phyloP scores from a whole-genome alignment of 352 stramenopile species.

The Phytophthora ohioensis region DNA sequence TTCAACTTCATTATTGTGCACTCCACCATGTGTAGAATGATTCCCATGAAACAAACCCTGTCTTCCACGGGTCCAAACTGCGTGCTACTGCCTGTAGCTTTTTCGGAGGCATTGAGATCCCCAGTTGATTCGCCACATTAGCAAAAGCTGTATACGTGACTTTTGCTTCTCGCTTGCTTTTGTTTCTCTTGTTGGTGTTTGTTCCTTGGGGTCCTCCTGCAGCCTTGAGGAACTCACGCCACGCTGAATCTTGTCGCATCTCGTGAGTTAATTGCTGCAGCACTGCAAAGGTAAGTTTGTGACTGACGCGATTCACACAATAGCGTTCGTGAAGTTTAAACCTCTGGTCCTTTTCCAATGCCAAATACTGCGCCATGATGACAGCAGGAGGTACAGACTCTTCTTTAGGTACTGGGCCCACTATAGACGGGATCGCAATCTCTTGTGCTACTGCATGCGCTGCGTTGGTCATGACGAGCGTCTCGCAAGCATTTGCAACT shows the following conservation, averaged over 20 bases:
- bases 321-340: conserved; percentile 69
- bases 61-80: conserved; percentile 61
- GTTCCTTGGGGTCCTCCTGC: conserved; percentile 7
- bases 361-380: conserved; percentile 71
- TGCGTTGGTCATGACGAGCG: conserved; percentile 70
- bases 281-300: conserved; percentile 69
- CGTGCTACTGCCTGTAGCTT: conserved; percentile 54
- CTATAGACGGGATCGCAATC: conserved; percentile 57
- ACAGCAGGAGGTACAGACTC: conserved; percentile 51
- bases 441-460: conserved; percentile 55
- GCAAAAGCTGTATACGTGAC: conserved; percentile 63
- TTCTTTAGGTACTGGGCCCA: conserved; percentile 40
- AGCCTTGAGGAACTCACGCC: conserved; percentile 59
- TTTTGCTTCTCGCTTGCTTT: conserved; percentile 41
- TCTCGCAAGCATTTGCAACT: conserved; percentile 49
- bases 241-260: conserved; percentile 62
- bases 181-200: conserved; percentile 26
- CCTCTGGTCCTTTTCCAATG: conserved; percentile 52
- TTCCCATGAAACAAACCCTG: conserved; percentile 65
- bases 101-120: conserved; percentile 50
- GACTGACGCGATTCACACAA: conserved; percentile 62
- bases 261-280: conserved; percentile 75
- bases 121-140: conserved; percentile 47
- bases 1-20: conserved; percentile 20
- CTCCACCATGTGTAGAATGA: conserved; percentile 77